phyloP scores from a whole-genome alignment of 1,284 basidiomycete species.

The Butyriboletus appendiculatus region DNA sequence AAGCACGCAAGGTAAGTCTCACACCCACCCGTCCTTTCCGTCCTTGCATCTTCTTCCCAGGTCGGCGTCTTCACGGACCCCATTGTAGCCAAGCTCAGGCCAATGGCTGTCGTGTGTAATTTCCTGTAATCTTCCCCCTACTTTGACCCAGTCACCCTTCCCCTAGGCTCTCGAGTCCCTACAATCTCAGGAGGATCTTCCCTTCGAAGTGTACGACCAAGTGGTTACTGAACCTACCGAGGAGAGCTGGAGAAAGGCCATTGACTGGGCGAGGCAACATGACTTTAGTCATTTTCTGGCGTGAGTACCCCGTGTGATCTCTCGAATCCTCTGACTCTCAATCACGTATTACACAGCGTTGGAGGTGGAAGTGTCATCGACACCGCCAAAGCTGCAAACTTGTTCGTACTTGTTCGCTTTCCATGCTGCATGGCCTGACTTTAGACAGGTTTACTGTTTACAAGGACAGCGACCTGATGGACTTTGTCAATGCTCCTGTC shows the following conservation, averaged over 20 bases:
- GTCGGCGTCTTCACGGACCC: slow-evolving; percentile 95
- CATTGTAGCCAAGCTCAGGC: slow-evolving; percentile 78
- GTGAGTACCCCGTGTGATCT: slow-evolving; percentile 39
- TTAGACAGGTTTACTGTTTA: slow-evolving; percentile 75
- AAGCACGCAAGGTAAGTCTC: slow-evolving; percentile 66
- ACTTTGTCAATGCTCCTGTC: slow-evolving; percentile 96
- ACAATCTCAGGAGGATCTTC: slow-evolving; percentile 68
- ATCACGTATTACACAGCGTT: slow-evolving; percentile 51
- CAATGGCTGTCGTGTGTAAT: slow-evolving; percentile 74
- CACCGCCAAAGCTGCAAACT: slow-evolving; percentile 90
- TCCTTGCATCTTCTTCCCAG: slow-evolving; percentile 39
- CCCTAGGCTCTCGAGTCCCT: slow-evolving; percentile 75
- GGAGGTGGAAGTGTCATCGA: slow-evolving; percentile 97
- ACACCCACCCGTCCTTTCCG: neutral
- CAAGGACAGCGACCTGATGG: slow-evolving; percentile 88
- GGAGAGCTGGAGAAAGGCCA: slow-evolving; percentile 84
- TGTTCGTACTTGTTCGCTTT: slow-evolving; percentile 50
- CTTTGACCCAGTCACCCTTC: neutral
- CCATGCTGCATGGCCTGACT: neutral
- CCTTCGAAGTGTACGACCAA: slow-evolving; percentile 84
- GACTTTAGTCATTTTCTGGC: slow-evolving; percentile 95
- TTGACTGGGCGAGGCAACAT: slow-evolving; percentile 82
- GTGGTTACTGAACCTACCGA: slow-evolving; percentile 93
- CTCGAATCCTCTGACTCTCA: neutral
- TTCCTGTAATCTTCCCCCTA: neutral